Evolutionary conservation across 2,329 filamentous ascomycete species (phyloP), one percentile per base, ranked within the genome.

Genomic region (Exophiala bonariae): DNA sequence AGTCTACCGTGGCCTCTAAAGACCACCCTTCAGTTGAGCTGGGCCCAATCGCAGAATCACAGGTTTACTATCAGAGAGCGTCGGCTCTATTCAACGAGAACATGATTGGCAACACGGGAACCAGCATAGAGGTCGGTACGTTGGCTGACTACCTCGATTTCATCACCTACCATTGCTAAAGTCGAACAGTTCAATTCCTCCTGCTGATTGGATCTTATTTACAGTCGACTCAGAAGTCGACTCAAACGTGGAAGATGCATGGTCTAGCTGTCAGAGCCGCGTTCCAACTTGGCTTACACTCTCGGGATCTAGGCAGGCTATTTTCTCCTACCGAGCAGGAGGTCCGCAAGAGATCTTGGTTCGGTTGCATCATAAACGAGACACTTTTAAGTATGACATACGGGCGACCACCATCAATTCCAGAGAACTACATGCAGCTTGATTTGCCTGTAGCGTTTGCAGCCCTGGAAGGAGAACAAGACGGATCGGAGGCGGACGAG

Each of bases 181-280:
- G 11, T 6, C 11, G 11, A 26, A 26, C 44, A 69, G 76, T 79
- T 0, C 75, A 79, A 56, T 71, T 69, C 32, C 65, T 79, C 6
- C 63, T 81, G 0, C 48, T 80, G 0, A 67, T 73, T 52, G 70
- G 69, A 3, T 73, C 77, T 38, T 80, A 80, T 47, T 65, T 80
- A 0, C 77, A 81, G 54, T 76, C 77, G 1, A 79, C 76, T 0
- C 73, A 78, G 31, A 71, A 71, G 16, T 78, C 77, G 0, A 65
- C 77, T 2, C 71, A 79, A 44, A 73, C 78, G 2, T 81, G 78
- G 77, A 76, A 68, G 0, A 66, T 75, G 0, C 78, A 81, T 50
- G 77, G 78, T 0, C 64, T 80, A 1, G 71, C 76, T 0, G 70
- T 80, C 3, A 75, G 71, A 48, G 71, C 73, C 1, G 77, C 77